A percentile compares a stretch with the other conserved stretches of the same genome.
These are phyloP conservation scores for Diplodia sapinea DNA, from an alignment of 2,329 filamentous ascomycete genomes.

Conservation along the genomic window DNA sequence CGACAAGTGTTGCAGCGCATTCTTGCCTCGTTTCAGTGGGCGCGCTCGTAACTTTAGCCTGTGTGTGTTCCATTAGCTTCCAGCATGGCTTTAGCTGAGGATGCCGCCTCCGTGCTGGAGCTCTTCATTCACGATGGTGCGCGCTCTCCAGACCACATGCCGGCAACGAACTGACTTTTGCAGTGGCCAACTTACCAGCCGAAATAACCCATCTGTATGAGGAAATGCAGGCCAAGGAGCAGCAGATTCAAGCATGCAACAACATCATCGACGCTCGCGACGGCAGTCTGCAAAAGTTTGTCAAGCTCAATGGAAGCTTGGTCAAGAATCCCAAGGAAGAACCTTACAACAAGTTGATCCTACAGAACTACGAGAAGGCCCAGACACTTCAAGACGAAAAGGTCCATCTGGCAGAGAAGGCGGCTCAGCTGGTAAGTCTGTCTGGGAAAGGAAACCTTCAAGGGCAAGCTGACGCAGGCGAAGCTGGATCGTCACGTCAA, in stretches of 20 bases:
- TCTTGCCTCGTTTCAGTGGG: not conserved
- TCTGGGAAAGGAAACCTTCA: not conserved
- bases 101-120: slow-evolving; percentile 74
- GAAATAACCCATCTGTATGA: slow-evolving; percentile 84
- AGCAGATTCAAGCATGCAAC: slow-evolving; percentile 70
- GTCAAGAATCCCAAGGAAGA: slow-evolving; percentile 78
- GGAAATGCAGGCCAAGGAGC: slow-evolving; percentile 81
- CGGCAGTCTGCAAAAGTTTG: slow-evolving; percentile 78
- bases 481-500: slow-evolving; percentile 67
- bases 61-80: not conserved
- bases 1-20: not conserved
- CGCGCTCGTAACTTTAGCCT: not conserved
- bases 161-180: not conserved
- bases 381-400: slow-evolving; percentile 78
- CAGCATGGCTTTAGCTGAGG: slow-evolving; percentile 56
- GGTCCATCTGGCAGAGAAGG: slow-evolving; percentile 70
- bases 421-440: slow-evolving; percentile 66
- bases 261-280: slow-evolving; percentile 75
- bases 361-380: slow-evolving; percentile 70
- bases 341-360: slow-evolving; percentile 67
- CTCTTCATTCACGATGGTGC: slow-evolving; percentile 74
- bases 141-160: not conserved
- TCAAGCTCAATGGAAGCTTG: slow-evolving; percentile 76
- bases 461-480: slow-evolving; percentile 32
- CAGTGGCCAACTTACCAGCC: slow-evolving; percentile 77